phyloP scores from a whole-genome alignment of 75 land plant genomes.

The Pinus tabuliformis region DNA sequence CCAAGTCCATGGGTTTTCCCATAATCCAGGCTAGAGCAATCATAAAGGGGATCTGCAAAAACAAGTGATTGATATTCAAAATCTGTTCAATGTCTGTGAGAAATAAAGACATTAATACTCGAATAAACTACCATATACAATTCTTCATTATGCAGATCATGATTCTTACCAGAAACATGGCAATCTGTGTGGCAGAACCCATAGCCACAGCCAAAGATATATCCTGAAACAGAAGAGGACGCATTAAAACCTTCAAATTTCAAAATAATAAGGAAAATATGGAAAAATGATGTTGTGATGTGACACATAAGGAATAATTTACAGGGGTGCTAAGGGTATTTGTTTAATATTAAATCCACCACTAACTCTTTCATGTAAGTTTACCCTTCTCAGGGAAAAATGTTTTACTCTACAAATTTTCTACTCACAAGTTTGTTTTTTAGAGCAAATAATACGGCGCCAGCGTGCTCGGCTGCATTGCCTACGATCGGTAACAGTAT shows the following conservation, averaged over 20 bases:
- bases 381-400: no score
- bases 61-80: background rate
- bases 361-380: no score
- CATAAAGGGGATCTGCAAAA: constrained; percentile 47
- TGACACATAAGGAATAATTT: no score
- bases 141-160: background rate
- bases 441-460: constrained; percentile 56
- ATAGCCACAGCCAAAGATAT: constrained; percentile 54
- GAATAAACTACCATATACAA: no score
- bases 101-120: background rate
- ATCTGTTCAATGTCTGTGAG: background rate
- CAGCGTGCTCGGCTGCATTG: constrained; percentile 65
- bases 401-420: constrained; percentile 13
- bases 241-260: background rate
- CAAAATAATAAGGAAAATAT: no score
- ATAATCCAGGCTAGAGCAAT: constrained; percentile 63
- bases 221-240: constrained; percentile 22
- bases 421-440: constrained; percentile 57
- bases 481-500: constrained; percentile 57
- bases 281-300: no score
- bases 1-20: constrained; percentile 55
- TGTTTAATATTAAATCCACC: no score
- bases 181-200: constrained; percentile 57
- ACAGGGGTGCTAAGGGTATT: no score
- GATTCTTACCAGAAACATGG: constrained; percentile 53